phyloP scores from a whole-genome alignment of 2,329 filamentous ascomycete species.

The Aspergillus quadrilineatus region DNA sequence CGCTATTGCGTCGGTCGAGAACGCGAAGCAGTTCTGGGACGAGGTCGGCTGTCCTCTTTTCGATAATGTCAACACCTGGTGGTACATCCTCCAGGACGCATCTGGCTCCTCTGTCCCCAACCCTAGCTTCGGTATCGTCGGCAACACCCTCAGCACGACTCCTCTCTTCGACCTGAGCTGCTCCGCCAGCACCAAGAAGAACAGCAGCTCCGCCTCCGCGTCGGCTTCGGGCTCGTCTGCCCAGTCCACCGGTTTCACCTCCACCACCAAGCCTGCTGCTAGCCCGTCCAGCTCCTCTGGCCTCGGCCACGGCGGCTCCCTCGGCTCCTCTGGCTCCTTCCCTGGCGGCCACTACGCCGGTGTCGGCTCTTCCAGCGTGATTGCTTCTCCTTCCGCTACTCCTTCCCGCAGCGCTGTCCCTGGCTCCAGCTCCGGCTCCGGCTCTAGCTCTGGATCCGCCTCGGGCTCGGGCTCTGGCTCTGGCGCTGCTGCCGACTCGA shows the following conservation, averaged over 20 bases:
- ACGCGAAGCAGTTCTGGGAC: slow-evolving; percentile 79
- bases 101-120: slow-evolving; percentile 25
- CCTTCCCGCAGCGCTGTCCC: background rate
- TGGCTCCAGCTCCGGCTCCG: slow-evolving; percentile 27
- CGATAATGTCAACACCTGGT: slow-evolving; percentile 43
- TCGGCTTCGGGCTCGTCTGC: background rate
- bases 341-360: background rate
- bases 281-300: background rate
- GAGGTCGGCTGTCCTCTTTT: slow-evolving; percentile 67
- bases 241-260: background rate
- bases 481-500: slow-evolving; percentile 3
- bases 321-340: slow-evolving; percentile 5
- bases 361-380: slow-evolving; percentile 14
- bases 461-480: slow-evolving; percentile 14
- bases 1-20: slow-evolving; percentile 62
- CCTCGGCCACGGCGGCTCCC: background rate
- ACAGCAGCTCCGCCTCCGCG: background rate
- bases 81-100: slow-evolving; percentile 44
- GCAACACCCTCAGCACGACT: slow-evolving; percentile 33
- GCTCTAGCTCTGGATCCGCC: slow-evolving; percentile 13
- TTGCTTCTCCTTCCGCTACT: background rate
- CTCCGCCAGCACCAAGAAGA: slow-evolving; percentile 19
- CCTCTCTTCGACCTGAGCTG: slow-evolving; percentile 42
- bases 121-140: slow-evolving; percentile 43
- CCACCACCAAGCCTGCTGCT: background rate